Evolutionary conservation across 2,329 filamentous ascomycete species (phyloP).

Genomic region (Penicillium fuscoglaucum): DNA sequence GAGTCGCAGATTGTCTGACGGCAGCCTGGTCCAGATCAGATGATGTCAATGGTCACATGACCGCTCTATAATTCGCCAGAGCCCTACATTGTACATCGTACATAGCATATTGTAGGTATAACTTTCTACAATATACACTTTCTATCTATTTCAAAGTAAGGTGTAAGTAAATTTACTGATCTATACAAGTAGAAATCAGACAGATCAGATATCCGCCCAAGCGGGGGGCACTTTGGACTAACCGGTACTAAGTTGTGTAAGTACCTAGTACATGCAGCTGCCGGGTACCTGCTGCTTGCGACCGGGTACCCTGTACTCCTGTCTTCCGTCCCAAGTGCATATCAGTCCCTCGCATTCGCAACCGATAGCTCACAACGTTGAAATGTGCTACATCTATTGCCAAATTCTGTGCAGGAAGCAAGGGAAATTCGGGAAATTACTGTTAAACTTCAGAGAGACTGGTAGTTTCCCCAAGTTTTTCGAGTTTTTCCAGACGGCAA

Average conservation of each 20-base stretch:
- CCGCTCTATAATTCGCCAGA: background rate
- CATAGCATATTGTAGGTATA: background rate
- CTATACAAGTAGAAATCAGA: background rate
- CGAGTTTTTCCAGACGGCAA: conserved; percentile 9
- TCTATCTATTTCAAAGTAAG: background rate
- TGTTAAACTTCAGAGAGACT: background rate
- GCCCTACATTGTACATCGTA: background rate
- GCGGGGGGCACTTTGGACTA: background rate
- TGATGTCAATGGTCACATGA: conserved; percentile 20
- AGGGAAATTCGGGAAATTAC: conserved; percentile 13
- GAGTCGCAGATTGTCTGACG: conserved; percentile 7
- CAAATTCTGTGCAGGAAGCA: conserved; percentile 13
- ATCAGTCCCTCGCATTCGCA: conserved; percentile 12
- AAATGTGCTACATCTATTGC: background rate
- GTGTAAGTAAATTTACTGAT: background rate
- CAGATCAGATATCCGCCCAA: conserved; percentile 3
- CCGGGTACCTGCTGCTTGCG: background rate
- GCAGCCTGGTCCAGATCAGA: conserved; percentile 17
- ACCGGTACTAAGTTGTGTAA: background rate
- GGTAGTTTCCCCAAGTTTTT: background rate
- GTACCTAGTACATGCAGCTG: conserved; percentile 6
- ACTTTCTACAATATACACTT: background rate
- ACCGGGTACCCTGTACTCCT: conserved; percentile 3
- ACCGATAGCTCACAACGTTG: conserved; percentile 12
- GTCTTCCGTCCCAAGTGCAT: background rate